Evolutionary conservation across 225 moss, liverwort and hornwort genomes (phyloP).

Genomic region (Bryum argenteum): DNA sequence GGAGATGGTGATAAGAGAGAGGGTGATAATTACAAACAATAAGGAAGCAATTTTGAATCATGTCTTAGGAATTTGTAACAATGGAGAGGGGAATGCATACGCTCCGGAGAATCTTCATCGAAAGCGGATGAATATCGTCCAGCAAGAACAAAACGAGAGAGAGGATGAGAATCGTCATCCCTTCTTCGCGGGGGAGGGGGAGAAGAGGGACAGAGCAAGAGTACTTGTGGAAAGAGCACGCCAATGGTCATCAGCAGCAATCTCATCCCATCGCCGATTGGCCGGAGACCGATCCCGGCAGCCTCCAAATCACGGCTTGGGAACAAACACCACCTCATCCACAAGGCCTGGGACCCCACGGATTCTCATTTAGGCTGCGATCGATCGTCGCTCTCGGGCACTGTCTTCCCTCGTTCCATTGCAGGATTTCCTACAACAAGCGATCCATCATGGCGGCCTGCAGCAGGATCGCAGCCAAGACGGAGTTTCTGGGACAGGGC

Average conservation of each 20-base stretch:
- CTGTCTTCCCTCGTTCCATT: background rate
- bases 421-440: background rate
- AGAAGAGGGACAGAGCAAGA: background rate
- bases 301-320: constrained; percentile 25
- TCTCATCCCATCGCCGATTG: constrained; percentile 35
- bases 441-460: constrained; percentile 27
- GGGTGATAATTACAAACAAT: too few relatives aligned
- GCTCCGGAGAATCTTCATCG: too few relatives aligned
- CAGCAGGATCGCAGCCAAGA: constrained; percentile 32
- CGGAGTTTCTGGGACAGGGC: constrained; percentile 37
- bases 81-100: too few relatives aligned
- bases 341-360: constrained; percentile 9
- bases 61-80: too few relatives aligned
- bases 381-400: background rate
- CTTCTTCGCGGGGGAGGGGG: background rate
- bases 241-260: constrained; percentile 29
- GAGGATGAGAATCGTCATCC: constrained; percentile 16
- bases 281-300: constrained; percentile 25
- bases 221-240: constrained; percentile 24
- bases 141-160: too few relatives aligned
- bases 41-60: too few relatives aligned
- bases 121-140: background rate
- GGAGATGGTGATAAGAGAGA: too few relatives aligned
- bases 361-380: constrained; percentile 23
- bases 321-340: constrained; percentile 27